Conservation (phyloP, 140 eudicot genomes). For the Anethum foeniculum region DNA sequence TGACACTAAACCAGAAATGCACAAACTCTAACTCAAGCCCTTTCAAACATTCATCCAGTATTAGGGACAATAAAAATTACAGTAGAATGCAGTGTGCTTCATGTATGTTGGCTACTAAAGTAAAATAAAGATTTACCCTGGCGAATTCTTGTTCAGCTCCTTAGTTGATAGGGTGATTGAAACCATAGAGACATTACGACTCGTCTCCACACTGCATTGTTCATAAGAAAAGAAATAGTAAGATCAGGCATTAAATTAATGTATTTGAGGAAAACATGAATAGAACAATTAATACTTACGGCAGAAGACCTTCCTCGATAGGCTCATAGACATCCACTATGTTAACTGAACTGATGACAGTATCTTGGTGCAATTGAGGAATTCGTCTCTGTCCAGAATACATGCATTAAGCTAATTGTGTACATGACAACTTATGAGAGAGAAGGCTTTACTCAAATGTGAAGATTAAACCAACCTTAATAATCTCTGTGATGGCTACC, state of each 20-base stretch:
- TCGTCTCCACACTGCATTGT: constrained; percentile 78
- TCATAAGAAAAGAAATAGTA: not conserved
- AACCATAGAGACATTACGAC: constrained; percentile 94
- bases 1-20: not conserved
- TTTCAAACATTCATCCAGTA: not conserved
- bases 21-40: not conserved
- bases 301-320: constrained; percentile 87
- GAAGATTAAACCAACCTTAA: constrained; percentile 45
- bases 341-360: constrained; percentile 79
- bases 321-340: constrained; percentile 88
- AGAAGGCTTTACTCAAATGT: not conserved
- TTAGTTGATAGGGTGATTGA: constrained; percentile 75
- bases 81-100: not conserved
- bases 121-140: constrained; percentile 50
- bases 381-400: constrained; percentile 55
- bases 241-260: not conserved
- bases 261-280: not conserved
- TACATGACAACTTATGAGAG: constrained; percentile 2
- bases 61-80: not conserved
- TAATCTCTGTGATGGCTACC: constrained; percentile 82
- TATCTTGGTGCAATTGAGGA: constrained; percentile 76
- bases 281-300: constrained; percentile 59
- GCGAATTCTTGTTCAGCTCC: constrained; percentile 84
- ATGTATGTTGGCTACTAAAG: not conserved
- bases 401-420: not conserved